phyloP scores from a whole-genome alignment of 768 basidiomycete species.

The Tricholoma hemisulphureum region DNA sequence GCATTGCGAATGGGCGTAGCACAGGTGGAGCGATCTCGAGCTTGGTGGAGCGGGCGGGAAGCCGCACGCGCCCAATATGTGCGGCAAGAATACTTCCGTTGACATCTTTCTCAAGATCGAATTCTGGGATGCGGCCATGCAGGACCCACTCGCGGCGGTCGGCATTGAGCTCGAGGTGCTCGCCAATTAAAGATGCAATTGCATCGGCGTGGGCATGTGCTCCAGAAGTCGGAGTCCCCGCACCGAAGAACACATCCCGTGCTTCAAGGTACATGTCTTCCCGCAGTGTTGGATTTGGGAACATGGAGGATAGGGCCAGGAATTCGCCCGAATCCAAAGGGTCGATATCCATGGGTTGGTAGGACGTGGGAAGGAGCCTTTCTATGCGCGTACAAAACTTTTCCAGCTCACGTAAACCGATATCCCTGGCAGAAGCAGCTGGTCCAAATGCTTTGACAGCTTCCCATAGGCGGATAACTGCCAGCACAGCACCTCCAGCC shows the following conservation, averaged over 20 bases:
- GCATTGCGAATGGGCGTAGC: constrained; percentile 79
- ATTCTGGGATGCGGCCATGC: constrained; percentile 59
- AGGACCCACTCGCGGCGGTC: constrained; percentile 76
- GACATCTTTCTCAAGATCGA: constrained; percentile 65
- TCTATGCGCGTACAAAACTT: constrained; percentile 81
- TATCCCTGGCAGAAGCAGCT: constrained; percentile 52
- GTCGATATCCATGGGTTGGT: constrained; percentile 42
- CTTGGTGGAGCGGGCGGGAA: constrained; percentile 43
- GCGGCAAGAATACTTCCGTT: constrained; percentile 61
- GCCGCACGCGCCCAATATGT: constrained; percentile 59
- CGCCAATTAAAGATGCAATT: constrained; percentile 55
- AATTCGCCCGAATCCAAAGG: constrained; percentile 16
- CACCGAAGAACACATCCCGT: constrained; percentile 88
- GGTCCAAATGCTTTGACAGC: constrained; percentile 49
- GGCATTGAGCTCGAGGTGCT: constrained; percentile 60
- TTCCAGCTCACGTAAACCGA: constrained; percentile 79
- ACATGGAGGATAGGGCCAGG: constrained; percentile 41
- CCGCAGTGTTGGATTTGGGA: constrained; percentile 71
- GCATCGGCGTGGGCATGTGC: constrained; percentile 48
- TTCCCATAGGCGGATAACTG: constrained; percentile 71
- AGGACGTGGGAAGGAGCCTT: constrained; percentile 50
- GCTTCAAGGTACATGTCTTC: constrained; percentile 91
- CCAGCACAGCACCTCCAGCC: constrained; percentile 42
- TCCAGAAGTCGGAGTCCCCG: constrained; percentile 51
- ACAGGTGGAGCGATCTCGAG: constrained; percentile 30